Evolutionary conservation across 129 eudicot genomes (phyloP).

Genomic region (Artemisia annua): DNA sequence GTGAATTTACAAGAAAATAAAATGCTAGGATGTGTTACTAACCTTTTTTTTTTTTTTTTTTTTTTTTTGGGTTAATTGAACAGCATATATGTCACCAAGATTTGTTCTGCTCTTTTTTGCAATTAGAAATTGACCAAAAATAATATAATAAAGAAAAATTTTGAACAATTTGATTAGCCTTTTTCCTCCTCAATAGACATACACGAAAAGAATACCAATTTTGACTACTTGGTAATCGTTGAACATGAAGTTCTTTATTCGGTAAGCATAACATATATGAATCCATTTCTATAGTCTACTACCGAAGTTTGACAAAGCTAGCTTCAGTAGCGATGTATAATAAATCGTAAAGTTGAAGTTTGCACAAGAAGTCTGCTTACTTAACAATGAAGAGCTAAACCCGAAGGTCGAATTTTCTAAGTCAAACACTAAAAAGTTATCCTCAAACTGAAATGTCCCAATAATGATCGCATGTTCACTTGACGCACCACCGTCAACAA

Average conservation of each 20-base stretch:
- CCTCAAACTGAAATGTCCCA: slow-evolving; percentile 1
- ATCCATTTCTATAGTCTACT: neutral
- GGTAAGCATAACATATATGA: neutral
- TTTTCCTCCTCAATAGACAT: too few species aligned
- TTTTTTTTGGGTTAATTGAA: too few species aligned
- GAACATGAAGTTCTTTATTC: neutral
- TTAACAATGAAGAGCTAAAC: neutral
- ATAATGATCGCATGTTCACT: neutral
- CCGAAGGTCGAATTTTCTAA: neutral
- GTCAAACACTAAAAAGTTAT: neutral
- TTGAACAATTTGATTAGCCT: too few species aligned
- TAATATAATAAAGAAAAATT: too few species aligned
- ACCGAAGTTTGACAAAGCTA: neutral
- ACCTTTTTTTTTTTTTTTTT: too few species aligned
- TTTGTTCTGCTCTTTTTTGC: too few species aligned
- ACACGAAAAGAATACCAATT: neutral
- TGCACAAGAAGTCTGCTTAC: too few species aligned
- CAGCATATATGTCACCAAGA: too few species aligned
- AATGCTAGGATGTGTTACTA: too few species aligned
- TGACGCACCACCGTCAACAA: slow-evolving; percentile 10
- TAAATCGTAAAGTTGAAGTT: too few species aligned
- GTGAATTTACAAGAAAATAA: too few species aligned
- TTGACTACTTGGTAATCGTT: neutral
- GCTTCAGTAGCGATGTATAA: neutral
- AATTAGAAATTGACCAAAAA: too few species aligned